Base-by-base conservation (phyloP, 768 basidiomycete genomes). In the Tulasnella sp. region DNA sequence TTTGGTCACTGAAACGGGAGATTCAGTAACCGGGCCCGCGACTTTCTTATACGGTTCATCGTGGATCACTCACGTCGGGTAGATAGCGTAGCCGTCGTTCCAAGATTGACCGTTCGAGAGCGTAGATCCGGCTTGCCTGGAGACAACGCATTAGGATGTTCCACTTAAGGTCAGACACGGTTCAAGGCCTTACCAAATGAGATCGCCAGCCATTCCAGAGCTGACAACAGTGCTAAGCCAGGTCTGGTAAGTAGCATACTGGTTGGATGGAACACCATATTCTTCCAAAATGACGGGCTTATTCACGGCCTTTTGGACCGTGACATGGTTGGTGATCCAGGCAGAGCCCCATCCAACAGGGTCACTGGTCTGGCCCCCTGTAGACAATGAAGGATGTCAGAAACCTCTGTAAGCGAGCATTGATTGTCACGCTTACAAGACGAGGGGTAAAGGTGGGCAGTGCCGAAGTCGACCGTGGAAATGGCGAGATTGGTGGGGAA, bases 261-360 rank as follows among this genome's bases (percentile, higher is more conserved):
- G 89, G 82, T 83, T 82, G 81, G 86, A 86, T 1, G 89, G 89
- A 5, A 91, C 88, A 52, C 91, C 91, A 81, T 91, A 92, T 81
- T 92, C 92, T 83, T 92, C 91, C 58, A 81, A 81, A 81, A 92
- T 87, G 14, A 90, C 90, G 4, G 92, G 91, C 84, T 93, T 92
- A 82, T 88, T 87, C 48, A 84, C 85, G 3, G 83, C 84, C 75
- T 85, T 88, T 83, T 89, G 88, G 8, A 89, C 87, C 0, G 87
- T 83, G 21, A 88, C 88, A 83, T 92, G 92, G 84, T 91, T 90
- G 1, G 84, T 84, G 82, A 92, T 91, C 91, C 91, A 92, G 75
- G 89, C 87, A 10, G 84, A 84, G 56, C 80, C 80, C 81, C 80
- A 79, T 6, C 71, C 74, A 46, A 58, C 46, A 38, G 74, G 46